These are phyloP conservation scores for Kitagawia praeruptora DNA, from an alignment of 129 eudicot genomes.

Conservation along the genomic window DNA sequence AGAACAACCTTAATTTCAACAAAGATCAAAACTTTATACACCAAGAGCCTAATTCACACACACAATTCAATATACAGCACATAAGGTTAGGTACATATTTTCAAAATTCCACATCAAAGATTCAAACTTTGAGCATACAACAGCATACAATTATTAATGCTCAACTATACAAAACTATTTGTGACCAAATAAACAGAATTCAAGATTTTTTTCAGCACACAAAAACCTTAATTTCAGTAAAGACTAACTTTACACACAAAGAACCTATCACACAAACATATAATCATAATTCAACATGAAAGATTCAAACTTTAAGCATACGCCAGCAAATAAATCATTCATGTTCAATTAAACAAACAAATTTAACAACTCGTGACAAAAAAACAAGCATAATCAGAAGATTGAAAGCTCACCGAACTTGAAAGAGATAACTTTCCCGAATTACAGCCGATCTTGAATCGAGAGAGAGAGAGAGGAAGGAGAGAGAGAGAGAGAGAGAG, in stretches of 20 bases:
- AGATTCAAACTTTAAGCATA: background rate
- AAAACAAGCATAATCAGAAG: slow-evolving; percentile 1
- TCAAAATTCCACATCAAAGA: background rate
- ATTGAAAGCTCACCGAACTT: slow-evolving; percentile 6
- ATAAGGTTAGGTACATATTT: background rate
- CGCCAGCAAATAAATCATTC: too few relatives aligned
- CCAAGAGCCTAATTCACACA: background rate
- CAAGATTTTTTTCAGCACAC: background rate
- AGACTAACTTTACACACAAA: background rate
- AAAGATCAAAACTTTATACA: background rate
- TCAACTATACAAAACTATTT: background rate
- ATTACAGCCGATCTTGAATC: slow-evolving; percentile 1
- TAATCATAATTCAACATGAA: background rate
- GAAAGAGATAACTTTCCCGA: background rate
- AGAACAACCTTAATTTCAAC: background rate
- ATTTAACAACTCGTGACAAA: background rate
- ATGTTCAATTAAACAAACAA: too few relatives aligned
- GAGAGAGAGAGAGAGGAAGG: background rate
- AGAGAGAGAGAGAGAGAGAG: too few relatives aligned
- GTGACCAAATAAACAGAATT: background rate
- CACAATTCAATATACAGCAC: background rate
- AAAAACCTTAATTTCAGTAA: background rate
- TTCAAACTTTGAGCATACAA: background rate
- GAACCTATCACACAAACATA: background rate
- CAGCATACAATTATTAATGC: background rate